Evolutionary conservation across 345 rosid species (phyloP), one percentile per base, ranked within the genome.

Genomic region (Microthlaspi erraticum): DNA sequence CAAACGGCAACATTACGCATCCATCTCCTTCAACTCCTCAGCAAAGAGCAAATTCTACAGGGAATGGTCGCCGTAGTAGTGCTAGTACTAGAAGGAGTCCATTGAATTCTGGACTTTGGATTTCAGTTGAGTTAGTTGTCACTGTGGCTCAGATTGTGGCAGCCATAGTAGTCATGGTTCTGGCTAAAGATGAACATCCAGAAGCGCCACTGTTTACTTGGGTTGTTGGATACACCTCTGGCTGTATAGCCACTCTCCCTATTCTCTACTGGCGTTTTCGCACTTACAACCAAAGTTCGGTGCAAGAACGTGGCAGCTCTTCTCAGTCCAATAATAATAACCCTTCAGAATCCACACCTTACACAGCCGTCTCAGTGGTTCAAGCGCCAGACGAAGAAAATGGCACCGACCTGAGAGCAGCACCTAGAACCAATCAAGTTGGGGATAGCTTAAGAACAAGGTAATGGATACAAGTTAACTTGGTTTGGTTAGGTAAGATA

Each of bases 201-300:
- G 79, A 87, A 72, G 86, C 95, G 10, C 95, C 96, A 5, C 76
- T 91, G 62, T 87, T 87, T 78, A 81, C 85, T 3, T 91, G 97
- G 95, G 77, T 91, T 72, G 66, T 91, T 39, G 97, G 96, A 45
- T 91, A 91, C 80, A 89, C 95, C 18, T 83, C 82, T 72, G 95
- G 95, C 37, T 88, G 97, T 74, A 77, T 88, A 7, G 91, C 91
- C 41, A 87, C 85, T 12, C 91, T 91, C 60, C 97, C 97, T 49
- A 72, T 91, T 63, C 87, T 91, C 8, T 91, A 83, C 57, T 91
- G 97, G 89, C 91, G 90, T 60, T 91, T 81, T 51, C 81, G 74
- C 56, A 76, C 81, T 64, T 85, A 87, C 39, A 76, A 80, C 64
- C 65, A 39, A 61, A 74, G 68, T 71, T 13, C 49, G 8, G 74